These are phyloP conservation scores for Xylogone sp. DNA, from an alignment of 2,329 filamentous ascomycete species.

Conservation along the genomic window DNA sequence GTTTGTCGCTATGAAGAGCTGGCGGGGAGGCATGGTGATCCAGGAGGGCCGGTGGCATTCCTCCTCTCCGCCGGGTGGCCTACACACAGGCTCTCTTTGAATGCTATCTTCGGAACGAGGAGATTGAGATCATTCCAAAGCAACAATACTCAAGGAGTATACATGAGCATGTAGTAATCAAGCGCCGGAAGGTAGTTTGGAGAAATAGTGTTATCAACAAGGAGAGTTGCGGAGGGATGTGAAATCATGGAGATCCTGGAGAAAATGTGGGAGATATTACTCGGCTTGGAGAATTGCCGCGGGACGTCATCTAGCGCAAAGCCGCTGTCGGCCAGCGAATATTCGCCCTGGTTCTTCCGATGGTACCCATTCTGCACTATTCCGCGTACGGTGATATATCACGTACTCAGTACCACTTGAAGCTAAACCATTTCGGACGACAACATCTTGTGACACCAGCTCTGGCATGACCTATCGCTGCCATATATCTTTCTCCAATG, in stretches of 20 bases:
- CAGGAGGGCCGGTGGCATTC: slow-evolving; percentile 52
- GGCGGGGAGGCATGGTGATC: slow-evolving; percentile 47
- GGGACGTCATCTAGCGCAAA: background rate
- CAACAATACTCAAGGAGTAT: background rate
- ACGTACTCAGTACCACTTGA: background rate
- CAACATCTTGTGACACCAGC: background rate
- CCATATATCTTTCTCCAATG: background rate
- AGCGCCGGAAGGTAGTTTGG: background rate
- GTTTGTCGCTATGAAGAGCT: slow-evolving; percentile 41
- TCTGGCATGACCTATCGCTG: background rate
- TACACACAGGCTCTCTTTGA: slow-evolving; percentile 16
- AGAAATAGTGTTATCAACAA: background rate
- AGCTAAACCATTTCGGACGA: background rate
- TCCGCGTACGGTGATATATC: background rate
- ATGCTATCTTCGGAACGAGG: slow-evolving; percentile 8
- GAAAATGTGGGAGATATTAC: background rate
- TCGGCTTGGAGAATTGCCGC: background rate
- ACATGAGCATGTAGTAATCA: background rate
- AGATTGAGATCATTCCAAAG: slow-evolving; percentile 11
- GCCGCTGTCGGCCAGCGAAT: background rate
- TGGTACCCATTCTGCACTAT: background rate
- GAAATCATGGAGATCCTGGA: background rate
- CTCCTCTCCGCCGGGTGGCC: slow-evolving; percentile 24
- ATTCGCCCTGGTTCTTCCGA: background rate
- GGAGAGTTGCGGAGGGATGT: background rate